Evolutionary conservation across 2,329 filamentous ascomycete species (phyloP).

Genomic region (Botrytis elliptica): DNA sequence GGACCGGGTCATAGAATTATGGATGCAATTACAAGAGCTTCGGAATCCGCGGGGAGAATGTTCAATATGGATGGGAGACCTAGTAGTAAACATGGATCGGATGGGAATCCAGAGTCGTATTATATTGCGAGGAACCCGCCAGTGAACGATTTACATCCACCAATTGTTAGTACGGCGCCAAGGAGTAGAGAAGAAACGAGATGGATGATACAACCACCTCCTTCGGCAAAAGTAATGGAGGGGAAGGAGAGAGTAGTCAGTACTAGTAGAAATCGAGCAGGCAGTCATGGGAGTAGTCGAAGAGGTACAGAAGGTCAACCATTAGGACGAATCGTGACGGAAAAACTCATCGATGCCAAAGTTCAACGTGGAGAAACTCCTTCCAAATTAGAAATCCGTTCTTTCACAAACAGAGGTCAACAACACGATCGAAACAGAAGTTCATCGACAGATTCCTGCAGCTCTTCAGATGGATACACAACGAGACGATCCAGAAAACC

Average conservation of each 20-base stretch:
- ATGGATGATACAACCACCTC: constrained; percentile 94
- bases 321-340: constrained; percentile 29
- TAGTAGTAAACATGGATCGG: constrained; percentile 24
- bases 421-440: constrained; percentile 29
- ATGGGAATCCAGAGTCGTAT: constrained; percentile 35
- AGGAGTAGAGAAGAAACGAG: constrained; percentile 66
- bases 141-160: constrained; percentile 83
- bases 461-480: constrained; percentile 25
- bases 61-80: constrained; percentile 50
- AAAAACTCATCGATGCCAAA: constrained; percentile 36
- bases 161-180: constrained; percentile 75
- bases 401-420: constrained; percentile 25
- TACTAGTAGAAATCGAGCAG: constrained; percentile 53
- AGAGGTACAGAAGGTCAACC: constrained; percentile 33
- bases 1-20: constrained; percentile 52
- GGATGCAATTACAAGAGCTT: constrained; percentile 48
- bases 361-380: constrained; percentile 35
- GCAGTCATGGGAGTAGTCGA: constrained; percentile 44
- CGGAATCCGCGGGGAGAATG: constrained; percentile 51
- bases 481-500: constrained; percentile 31
- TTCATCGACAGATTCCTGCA: constrained; percentile 29
- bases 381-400: constrained; percentile 28
- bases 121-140: constrained; percentile 56
- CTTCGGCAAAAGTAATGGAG: constrained; percentile 86
- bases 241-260: constrained; percentile 72